Evolutionary conservation across 164 flowering plant genomes (phyloP), one percentile per base, ranked within the genome.

Genomic region (Berberis thunbergii): DNA sequence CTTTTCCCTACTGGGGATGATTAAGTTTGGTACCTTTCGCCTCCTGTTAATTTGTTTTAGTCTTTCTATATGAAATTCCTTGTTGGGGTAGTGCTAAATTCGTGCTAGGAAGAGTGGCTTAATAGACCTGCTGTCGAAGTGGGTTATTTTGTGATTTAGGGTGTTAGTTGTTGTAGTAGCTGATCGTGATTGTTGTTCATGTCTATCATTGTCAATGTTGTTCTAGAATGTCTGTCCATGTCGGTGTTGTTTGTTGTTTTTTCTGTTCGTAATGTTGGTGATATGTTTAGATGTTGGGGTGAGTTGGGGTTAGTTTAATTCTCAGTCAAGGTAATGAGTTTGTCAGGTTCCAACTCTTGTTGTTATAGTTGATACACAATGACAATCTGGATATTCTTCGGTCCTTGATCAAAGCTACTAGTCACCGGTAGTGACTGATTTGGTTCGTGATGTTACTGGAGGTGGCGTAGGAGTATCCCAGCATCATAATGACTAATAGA

Each of bases 1-100:
- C 73, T 94, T 13, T 94, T 94, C 73, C 99, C 97, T 2, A 86
- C 91, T 53, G 92, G 87, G 57, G 96, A 91, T 68, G 90, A 94
- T 75, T 91, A 82, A 90, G 67, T 75, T 63, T 53, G 77, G 81
- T 77, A 68, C 41, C 63, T 49, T 2, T 45, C 40, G 49, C 46
- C 54, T 39, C 57, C 13, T 57, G 12, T 43, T 50, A 46, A 13
- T 54, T 45, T 56, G 43, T 5, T 60, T 57, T 43, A 40, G 46
- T 67, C 38, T 61, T 50, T 55, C 42, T 69, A 40, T 42, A 3
- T n/a, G 26, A 26, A 26, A 26, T 49, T 69, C 44, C 45, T 26
- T 62, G 45, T 57, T 49, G 50, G 53, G 71, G 26, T 52, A 5
- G 49, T 48, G 12, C 4, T 52, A 56, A 64, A 41, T 53, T 59